A percentile compares a stretch with the other conserved stretches of the same genome.
Conservation (phyloP, 2,329 filamentous ascomycete genomes). For the Xylogone sp. region DNA sequence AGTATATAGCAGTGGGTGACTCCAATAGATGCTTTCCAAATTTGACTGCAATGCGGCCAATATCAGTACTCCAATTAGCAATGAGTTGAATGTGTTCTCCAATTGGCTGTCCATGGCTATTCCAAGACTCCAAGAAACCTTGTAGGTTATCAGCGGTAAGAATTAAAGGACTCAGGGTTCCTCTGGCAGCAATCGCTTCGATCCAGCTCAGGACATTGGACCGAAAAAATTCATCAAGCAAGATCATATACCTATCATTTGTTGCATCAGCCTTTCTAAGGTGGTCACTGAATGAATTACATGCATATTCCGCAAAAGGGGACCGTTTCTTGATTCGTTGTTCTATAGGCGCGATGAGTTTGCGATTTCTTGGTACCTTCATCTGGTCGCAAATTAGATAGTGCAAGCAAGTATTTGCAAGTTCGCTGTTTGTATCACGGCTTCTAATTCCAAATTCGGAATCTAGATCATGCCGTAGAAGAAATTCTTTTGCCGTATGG, state of each 20-base stretch:
- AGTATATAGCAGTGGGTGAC: constrained; percentile 31
- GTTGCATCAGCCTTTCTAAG: constrained; percentile 10
- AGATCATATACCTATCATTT: constrained; percentile 16
- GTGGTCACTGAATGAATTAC: constrained; percentile 22
- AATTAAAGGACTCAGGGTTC: constrained; percentile 20
- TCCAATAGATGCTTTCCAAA: constrained; percentile 26
- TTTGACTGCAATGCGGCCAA: constrained; percentile 29
- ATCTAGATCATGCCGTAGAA: constrained; percentile 16
- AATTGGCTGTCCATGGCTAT: constrained; percentile 14
- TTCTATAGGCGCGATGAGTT: not conserved
- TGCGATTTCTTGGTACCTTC: constrained; percentile 6
- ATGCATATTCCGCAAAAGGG: constrained; percentile 19
- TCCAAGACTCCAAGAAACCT: constrained; percentile 19
- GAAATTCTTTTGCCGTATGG: constrained; percentile 25
- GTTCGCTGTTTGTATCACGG: constrained; percentile 17
- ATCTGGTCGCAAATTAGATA: constrained; percentile 17
- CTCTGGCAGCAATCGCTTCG: constrained; percentile 23
- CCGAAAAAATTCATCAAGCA: constrained; percentile 20
- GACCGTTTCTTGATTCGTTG: not conserved
- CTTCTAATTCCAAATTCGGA: constrained; percentile 23
- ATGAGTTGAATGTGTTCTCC: constrained; percentile 12
- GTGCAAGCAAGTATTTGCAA: constrained; percentile 22
- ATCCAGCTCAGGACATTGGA: constrained; percentile 28
- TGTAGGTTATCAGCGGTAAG: constrained; percentile 28
- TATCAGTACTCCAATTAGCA: constrained; percentile 26